Evolutionary conservation across 1,284 basidiomycete genomes (phyloP).

Genomic region (Tilletia walkeri): DNA sequence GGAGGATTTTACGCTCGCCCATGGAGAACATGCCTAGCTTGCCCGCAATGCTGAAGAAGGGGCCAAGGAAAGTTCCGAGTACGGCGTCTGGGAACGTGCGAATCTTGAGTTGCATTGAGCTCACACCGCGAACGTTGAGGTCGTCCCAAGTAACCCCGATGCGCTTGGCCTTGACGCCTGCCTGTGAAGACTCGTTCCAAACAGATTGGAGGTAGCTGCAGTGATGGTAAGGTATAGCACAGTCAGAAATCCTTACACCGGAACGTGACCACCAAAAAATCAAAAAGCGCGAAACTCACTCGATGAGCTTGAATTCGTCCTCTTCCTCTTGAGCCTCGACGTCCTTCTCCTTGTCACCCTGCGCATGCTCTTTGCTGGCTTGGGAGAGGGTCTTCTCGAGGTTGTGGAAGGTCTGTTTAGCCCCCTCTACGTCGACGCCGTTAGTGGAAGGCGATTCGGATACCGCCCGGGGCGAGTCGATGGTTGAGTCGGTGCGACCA

Average conservation of each 20-base stretch:
- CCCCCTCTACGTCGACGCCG: neutral
- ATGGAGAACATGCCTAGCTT: conserved; percentile 11
- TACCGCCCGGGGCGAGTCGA: neutral
- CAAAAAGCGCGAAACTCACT: neutral
- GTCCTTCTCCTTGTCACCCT: neutral
- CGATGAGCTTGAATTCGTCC: conserved; percentile 4
- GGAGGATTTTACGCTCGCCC: conserved; percentile 24
- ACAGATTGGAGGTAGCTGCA: conserved; percentile 10
- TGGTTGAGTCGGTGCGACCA: neutral
- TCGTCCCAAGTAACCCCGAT: conserved; percentile 39
- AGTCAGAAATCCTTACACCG: no score
- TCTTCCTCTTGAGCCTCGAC: conserved; percentile 8
- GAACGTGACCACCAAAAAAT: neutral
- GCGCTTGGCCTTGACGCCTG: conserved; percentile 34
- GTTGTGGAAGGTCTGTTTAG: conserved; percentile 6
- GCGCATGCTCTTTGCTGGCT: neutral
- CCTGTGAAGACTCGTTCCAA: conserved; percentile 12
- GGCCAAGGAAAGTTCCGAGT: conserved; percentile 41
- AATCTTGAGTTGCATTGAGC: conserved; percentile 31
- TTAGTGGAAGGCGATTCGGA: neutral
- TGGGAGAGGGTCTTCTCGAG: neutral
- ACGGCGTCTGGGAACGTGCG: conserved; percentile 55
- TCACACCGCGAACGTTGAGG: conserved; percentile 32
- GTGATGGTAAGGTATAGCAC: neutral
- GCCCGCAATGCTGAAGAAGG: conserved; percentile 49